A percentile compares a stretch with the other conserved stretches of the same genome.
These are phyloP conservation scores for Gossypium australe DNA, from an alignment of 345 rosid species.

Conservation along the genomic window DNA sequence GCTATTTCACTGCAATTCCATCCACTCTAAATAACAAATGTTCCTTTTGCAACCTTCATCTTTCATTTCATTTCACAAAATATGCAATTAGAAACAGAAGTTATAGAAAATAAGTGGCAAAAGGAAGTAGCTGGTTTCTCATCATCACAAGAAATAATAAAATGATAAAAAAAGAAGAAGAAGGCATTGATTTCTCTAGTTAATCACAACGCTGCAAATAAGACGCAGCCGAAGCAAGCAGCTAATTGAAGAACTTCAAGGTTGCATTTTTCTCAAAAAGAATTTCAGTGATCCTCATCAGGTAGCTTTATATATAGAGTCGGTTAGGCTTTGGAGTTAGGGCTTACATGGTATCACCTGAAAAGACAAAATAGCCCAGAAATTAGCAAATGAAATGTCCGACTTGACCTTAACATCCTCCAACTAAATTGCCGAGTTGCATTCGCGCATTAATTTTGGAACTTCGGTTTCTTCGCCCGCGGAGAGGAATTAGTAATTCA, in stretches of 20 bases:
- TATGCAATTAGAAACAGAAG: background rate
- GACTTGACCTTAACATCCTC: background rate
- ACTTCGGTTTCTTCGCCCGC: conserved; percentile 11
- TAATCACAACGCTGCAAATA: too few species aligned
- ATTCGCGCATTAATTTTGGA: background rate
- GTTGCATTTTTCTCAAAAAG: background rate
- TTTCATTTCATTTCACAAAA: background rate
- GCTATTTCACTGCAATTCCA: background rate
- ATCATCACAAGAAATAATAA: conserved; percentile 24
- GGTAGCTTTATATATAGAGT: background rate
- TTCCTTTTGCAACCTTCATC: too few species aligned
- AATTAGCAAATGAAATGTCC: background rate
- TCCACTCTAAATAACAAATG: too few species aligned
- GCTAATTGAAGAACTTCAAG: background rate
- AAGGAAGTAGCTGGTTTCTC: background rate
- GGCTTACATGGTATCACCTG: background rate
- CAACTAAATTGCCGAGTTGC: background rate
- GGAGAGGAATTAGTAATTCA: background rate
- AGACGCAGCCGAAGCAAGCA: background rate
- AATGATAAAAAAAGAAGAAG: background rate
- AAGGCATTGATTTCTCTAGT: background rate
- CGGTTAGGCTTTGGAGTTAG: background rate
- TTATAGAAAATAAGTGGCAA: background rate
- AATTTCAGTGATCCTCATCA: background rate
- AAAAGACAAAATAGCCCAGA: conserved; percentile 10